These are phyloP conservation scores for Vanrija sp. DNA, from an alignment of 1,284 basidiomycete genomes.

Conservation along the genomic window DNA sequence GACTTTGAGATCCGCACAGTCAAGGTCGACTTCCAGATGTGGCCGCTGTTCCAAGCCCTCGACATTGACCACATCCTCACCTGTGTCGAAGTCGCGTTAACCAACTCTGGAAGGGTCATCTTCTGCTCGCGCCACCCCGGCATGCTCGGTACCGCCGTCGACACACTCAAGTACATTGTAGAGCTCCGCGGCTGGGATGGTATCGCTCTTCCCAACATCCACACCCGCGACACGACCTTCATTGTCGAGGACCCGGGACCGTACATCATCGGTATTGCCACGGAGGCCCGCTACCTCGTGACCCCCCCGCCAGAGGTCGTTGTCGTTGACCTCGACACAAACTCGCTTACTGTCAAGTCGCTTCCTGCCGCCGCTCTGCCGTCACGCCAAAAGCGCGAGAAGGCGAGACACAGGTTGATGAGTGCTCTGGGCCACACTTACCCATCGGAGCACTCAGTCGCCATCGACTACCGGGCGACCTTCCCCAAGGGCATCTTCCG, in stretches of 20 bases:
- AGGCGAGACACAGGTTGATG: conserved; percentile 69
- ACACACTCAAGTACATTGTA: conserved; percentile 84
- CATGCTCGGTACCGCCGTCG: conserved; percentile 77
- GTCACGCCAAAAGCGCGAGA: conserved; percentile 75
- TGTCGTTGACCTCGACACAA: conserved; percentile 75
- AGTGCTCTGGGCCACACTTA: conserved; percentile 65
- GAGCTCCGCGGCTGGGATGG: conserved; percentile 94
- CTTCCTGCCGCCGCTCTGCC: conserved; percentile 78
- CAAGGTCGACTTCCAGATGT: conserved; percentile 73
- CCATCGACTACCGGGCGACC: conserved; percentile 82
- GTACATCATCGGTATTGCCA: conserved; percentile 88
- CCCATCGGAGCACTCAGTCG: conserved; percentile 30
- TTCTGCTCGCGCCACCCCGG: conserved; percentile 87
- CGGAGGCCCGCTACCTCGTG: conserved; percentile 75
- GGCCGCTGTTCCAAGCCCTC: conserved; percentile 91
- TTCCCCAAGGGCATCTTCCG: conserved; percentile 73
- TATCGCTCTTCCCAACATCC: conserved; percentile 75
- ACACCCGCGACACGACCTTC: conserved; percentile 55
- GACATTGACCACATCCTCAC: conserved; percentile 92
- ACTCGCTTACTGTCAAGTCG: conserved; percentile 62
- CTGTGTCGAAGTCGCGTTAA: conserved; percentile 85
- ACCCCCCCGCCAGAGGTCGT: conserved; percentile 75
- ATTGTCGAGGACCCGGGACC: conserved; percentile 60
- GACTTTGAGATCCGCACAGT: conserved; percentile 50
- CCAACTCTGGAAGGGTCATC: conserved; percentile 85